Percentiles rank a stretch among this genome's conserved stretches.
These are phyloP conservation scores for Microsporum canis DNA, from an alignment of 2,329 filamentous ascomycete species.

Conservation along the genomic window DNA sequence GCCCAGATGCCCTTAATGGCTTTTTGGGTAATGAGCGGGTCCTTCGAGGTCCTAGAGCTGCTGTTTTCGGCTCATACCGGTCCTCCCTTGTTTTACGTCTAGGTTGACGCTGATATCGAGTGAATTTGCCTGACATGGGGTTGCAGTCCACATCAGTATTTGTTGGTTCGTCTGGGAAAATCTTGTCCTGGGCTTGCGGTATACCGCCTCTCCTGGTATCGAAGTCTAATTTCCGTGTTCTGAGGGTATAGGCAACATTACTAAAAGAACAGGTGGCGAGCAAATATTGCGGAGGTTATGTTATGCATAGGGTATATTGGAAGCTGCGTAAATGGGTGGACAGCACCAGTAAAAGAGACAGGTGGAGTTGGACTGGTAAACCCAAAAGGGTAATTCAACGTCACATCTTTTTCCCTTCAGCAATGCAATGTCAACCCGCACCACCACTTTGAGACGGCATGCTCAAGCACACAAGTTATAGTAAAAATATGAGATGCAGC, in stretches of 20 bases:
- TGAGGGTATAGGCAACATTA: neutral
- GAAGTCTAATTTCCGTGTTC: neutral
- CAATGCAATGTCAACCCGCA: neutral
- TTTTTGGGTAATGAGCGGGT: constrained; percentile 10
- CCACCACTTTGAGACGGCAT: neutral
- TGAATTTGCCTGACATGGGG: neutral
- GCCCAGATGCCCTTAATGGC: constrained; percentile 10
- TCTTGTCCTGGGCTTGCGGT: neutral
- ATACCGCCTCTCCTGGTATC: neutral
- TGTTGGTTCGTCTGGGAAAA: neutral
- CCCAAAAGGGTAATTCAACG: constrained; percentile 1
- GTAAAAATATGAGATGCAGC: neutral
- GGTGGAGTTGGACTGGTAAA: neutral
- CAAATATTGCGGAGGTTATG: neutral
- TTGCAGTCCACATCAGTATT: neutral
- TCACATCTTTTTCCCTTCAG: neutral
- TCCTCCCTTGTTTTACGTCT: constrained; percentile 47
- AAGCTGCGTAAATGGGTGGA: neutral
- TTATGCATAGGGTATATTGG: neutral
- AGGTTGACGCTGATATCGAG: constrained; percentile 39
- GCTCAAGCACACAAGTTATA: neutral
- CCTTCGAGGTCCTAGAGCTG: constrained; percentile 5
- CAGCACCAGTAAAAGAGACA: neutral
- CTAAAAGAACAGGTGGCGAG: neutral
- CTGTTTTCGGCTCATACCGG: constrained; percentile 41